Base-by-base conservation (phyloP, 768 basidiomycete genomes). In the Russula virescens region DNA sequence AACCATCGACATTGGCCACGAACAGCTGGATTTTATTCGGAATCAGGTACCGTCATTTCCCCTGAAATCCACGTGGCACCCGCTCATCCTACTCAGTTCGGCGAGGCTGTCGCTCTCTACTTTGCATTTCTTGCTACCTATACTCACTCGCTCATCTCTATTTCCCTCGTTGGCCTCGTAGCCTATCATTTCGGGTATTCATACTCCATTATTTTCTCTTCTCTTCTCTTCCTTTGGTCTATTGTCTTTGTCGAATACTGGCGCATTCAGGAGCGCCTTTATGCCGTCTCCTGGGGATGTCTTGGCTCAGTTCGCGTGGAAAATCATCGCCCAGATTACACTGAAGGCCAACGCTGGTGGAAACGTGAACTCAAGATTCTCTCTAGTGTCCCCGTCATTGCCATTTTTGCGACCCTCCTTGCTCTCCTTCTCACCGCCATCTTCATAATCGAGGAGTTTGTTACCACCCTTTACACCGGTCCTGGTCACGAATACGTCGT, bases 211-310 rank as follows among this genome's bases (percentile, higher is more conserved):
- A 50, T 83, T 5, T 98, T 94, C 72, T 92, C 92, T 0, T 74
- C 81, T 57, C 74, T 90, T 23, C 76, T 96, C 51, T 82, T 85
- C n/a, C 58, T 94, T 3, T 99, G 95, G 91, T 87, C 89, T 0
- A 79, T 93, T 51, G 73, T 81, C 21, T 96, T 95, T 69, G 88
- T 95, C 64, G 94, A 98, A 73, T 88, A 86, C 78, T 99, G 96
- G 96, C 82, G 89, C 31, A 81, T 97, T 42, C 83, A 83, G 61
- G 91, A 98, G 73, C 84, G 88, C 19, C 84, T 87, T 45, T 77
- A 96, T n/a, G 84, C 91, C 2, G 81, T 94, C 51, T 80, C 85
- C 34, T 95, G 91, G 79, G 88, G 89, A 5, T 91, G 89, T 0
- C 83, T 83, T 28, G 89, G 89, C 23, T 85, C 88, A 0, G 84